These are phyloP conservation scores for Prunus persica DNA, from an alignment of 306 rosid species.

Conservation along the genomic window Prunus_persica_NCBIv2 NC_034009.1:1949501-1950000, in stretches of 20 bases:
- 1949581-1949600: neutral
- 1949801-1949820: slow-evolving; percentile 32
- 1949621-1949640: neutral
- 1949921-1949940: neutral
- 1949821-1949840: slow-evolving; percentile 97
- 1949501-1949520: neutral
- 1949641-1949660: neutral
- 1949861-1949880: slow-evolving; percentile 99
- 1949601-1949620: slow-evolving; percentile 3
- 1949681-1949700: neutral
- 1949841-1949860: slow-evolving; percentile 91
- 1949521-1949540: neutral
- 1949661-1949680: neutral
- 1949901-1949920: neutral
- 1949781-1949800: slow-evolving; percentile 5
- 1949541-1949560: neutral
- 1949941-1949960: neutral
- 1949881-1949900: slow-evolving; percentile 95
- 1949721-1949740: neutral
- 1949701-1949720: neutral
- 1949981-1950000: neutral
- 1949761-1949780: neutral
- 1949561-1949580: neutral
- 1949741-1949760: neutral
- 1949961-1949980: neutral